Percentiles rank a stretch among this genome's conserved stretches.
These are phyloP conservation scores for Heterobasidion occidentale DNA, from an alignment of 1,284 basidiomycete species.

Conservation along the genomic window DNA sequence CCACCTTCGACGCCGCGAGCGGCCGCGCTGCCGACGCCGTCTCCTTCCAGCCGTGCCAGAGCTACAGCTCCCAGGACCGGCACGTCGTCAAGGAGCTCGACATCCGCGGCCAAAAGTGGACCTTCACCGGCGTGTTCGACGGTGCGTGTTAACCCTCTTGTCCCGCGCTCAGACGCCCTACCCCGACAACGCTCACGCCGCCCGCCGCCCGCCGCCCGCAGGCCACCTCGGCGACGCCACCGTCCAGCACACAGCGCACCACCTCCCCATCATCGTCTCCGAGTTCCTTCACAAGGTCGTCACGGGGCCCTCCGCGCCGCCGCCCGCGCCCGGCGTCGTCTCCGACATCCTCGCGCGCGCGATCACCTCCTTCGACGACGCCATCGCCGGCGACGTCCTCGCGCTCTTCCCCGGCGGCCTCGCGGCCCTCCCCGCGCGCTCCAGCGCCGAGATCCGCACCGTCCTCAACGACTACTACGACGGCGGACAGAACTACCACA, in stretches of 20 bases:
- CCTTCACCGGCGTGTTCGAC: constrained; percentile 62
- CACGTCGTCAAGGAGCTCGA: constrained; percentile 51
- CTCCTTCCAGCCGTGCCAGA: constrained; percentile 54
- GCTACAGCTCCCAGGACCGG: constrained; percentile 47
- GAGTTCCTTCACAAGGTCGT: constrained; percentile 41
- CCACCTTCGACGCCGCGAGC: constrained; percentile 26
- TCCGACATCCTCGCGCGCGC: constrained; percentile 45
- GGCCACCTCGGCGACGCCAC: constrained; percentile 65
- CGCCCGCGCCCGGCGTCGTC: constrained; percentile 35
- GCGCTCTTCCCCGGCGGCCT: constrained; percentile 53
- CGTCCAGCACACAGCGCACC: constrained; percentile 59
- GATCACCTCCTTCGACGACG: constrained; percentile 56
- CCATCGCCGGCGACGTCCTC: constrained; percentile 57
- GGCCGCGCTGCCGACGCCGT: constrained; percentile 44
- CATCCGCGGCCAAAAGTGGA: constrained; percentile 49
- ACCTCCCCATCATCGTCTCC: constrained; percentile 59
- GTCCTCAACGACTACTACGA: constrained; percentile 55
- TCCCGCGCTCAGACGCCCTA: not conserved
- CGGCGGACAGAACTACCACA: constrained; percentile 53
- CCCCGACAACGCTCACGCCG: not conserved
- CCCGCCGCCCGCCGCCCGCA: constrained; percentile 14
- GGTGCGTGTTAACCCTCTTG: constrained; percentile 27
- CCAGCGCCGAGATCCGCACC: constrained; percentile 43
- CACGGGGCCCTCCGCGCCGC: constrained; percentile 10
- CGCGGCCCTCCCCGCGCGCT: constrained; percentile 35